phyloP scores from a whole-genome alignment of 2,329 filamentous ascomycete species.

The Fusarium succisae region DNA sequence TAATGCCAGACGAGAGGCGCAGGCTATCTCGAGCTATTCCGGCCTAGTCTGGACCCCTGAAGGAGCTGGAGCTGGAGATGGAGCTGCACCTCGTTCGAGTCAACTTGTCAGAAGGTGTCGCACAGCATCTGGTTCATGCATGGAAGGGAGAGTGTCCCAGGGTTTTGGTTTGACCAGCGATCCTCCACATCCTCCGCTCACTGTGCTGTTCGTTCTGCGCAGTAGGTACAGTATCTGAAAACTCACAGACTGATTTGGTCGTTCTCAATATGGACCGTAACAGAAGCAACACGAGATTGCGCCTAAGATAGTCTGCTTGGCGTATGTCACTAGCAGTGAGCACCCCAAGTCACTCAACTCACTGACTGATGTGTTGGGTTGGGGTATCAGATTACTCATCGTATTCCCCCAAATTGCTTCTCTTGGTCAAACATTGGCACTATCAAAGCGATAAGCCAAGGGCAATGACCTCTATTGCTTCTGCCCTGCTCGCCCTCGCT shows the following conservation, averaged over 20 bases:
- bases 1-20: constrained; percentile 29
- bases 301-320: constrained; percentile 18
- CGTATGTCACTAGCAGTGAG: constrained; percentile 23
- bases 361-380: background rate
- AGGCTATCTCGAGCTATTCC: constrained; percentile 9
- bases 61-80: background rate
- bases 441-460: constrained; percentile 2
- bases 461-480: background rate
- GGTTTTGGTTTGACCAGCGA: constrained; percentile 16
- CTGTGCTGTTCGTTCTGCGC: too few relatives aligned
- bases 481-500: constrained; percentile 1
- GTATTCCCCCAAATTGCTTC: constrained; percentile 25
- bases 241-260: background rate
- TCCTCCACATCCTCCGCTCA: background rate
- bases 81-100: background rate
- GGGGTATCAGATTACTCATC: background rate
- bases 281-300: constrained; percentile 27
- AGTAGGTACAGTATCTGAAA: background rate
- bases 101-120: constrained; percentile 20
- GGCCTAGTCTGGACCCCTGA: constrained; percentile 24
- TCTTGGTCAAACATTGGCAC: constrained; percentile 8
- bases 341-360: background rate
- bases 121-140: constrained; percentile 27
- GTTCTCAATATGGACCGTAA: background rate
- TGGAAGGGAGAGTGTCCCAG: constrained; percentile 11